Conservation (phyloP, 495 filamentous ascomycete species). For the Aspergillus sparsus region DNA sequence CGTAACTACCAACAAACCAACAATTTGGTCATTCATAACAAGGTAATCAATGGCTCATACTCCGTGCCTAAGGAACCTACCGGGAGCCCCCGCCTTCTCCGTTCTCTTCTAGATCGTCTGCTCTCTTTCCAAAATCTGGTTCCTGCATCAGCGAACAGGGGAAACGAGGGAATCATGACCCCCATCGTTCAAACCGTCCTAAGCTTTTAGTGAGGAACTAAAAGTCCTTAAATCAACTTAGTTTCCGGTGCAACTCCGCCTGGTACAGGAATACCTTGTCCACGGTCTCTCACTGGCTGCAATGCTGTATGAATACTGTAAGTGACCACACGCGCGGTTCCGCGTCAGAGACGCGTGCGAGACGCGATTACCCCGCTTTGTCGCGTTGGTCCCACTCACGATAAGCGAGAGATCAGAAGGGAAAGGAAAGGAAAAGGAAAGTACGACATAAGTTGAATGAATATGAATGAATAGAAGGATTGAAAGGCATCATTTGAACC, state of each 20-base stretch:
- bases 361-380: slow-evolving; percentile 27
- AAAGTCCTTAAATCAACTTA: slow-evolving; percentile 10
- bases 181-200: slow-evolving; percentile 1
- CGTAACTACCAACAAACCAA: no score
- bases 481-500: no score
- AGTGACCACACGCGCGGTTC: slow-evolving; percentile 27
- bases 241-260: not conserved
- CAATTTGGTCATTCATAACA: no score
- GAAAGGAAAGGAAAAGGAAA: not conserved
- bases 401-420: slow-evolving; percentile 17
- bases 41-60: not conserved
- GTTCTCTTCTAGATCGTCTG: not conserved
- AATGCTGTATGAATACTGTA: slow-evolving; percentile 14
- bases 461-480: slow-evolving; percentile 1
- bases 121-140: not conserved
- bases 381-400: slow-evolving; percentile 19
- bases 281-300: slow-evolving; percentile 9
- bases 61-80: not conserved
- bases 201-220: slow-evolving; percentile 2
- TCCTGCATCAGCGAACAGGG: not conserved
- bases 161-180: not conserved
- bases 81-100: not conserved
- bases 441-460: not conserved
- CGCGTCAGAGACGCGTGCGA: slow-evolving; percentile 24
- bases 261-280: not conserved